phyloP scores from a whole-genome alignment of 1,139 yeast genomes.

The Pichia sp. region DNA sequence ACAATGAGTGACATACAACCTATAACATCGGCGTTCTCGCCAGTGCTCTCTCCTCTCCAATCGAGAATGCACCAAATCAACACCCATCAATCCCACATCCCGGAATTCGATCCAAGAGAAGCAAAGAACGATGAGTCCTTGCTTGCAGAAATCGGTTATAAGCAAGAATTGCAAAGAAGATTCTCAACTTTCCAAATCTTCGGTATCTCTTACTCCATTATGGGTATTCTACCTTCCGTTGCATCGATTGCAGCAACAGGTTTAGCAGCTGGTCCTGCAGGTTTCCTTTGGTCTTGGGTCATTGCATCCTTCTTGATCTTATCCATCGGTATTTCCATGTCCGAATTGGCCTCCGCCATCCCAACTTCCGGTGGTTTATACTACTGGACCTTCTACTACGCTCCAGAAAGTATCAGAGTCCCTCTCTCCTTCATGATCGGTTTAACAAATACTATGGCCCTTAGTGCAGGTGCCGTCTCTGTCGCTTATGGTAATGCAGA shows the following conservation, averaged over 20 bases:
- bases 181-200: constrained; percentile 51
- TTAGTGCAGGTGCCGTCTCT: constrained; percentile 57
- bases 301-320: constrained; percentile 50
- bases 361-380: constrained; percentile 75
- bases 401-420: constrained; percentile 43
- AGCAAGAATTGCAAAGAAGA: constrained; percentile 47
- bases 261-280: constrained; percentile 50
- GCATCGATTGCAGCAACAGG: constrained; percentile 41
- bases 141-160: constrained; percentile 49
- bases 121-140: constrained; percentile 39
- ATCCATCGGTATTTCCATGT: constrained; percentile 52
- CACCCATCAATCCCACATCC: constrained; percentile 21
- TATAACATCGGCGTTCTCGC: constrained; percentile 7
- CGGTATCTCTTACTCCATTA: constrained; percentile 52
- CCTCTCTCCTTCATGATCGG: constrained; percentile 57
- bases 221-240: constrained; percentile 52
- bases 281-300: constrained; percentile 69
- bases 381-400: constrained; percentile 53
- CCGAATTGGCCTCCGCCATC: constrained; percentile 61
- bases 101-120: constrained; percentile 27
- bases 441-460: constrained; percentile 55
- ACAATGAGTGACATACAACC: constrained; percentile 14
- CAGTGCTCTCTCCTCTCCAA: constrained; percentile 11
- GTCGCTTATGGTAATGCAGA: constrained; percentile 59
- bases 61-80: constrained; percentile 20